These are phyloP conservation scores for Larix sibirica DNA, from an alignment of 83 land plant genomes.

Conservation along the genomic window DNA sequence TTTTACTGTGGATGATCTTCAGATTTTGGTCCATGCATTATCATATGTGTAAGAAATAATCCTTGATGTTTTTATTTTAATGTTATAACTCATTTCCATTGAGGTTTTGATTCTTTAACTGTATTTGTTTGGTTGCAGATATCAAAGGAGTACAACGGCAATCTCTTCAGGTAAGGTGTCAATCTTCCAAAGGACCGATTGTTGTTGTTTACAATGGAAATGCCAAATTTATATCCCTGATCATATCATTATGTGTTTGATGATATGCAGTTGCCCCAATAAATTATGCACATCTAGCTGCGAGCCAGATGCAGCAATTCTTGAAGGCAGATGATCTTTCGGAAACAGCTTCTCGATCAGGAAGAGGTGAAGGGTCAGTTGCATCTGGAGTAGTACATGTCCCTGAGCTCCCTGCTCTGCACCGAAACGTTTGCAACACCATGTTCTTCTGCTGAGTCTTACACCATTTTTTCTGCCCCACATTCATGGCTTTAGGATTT, in stretches of 20 bases:
- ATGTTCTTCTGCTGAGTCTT: slow-evolving; percentile 69
- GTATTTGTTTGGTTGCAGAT: slow-evolving; percentile 27
- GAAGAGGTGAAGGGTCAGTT: slow-evolving; percentile 44
- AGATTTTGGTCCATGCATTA: slow-evolving; percentile 48
- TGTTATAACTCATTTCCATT: not conserved
- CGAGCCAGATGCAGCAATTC: slow-evolving; percentile 48
- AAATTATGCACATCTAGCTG: slow-evolving; percentile 74
- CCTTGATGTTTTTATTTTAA: not conserved
- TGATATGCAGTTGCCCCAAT: slow-evolving; percentile 62
- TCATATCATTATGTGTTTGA: not conserved
- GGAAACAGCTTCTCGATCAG: slow-evolving; percentile 29
- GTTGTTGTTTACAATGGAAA: not conserved
- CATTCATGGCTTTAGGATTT: too few species aligned
- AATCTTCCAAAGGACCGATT: not conserved
- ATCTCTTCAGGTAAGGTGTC: slow-evolving; percentile 59
- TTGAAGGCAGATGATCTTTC: slow-evolving; percentile 60
- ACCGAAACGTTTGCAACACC: slow-evolving; percentile 47
- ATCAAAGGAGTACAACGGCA: slow-evolving; percentile 77
- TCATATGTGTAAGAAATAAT: slow-evolving; percentile 62
- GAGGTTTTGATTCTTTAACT: not conserved
- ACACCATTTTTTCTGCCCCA: not conserved
- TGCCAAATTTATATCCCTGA: not conserved
- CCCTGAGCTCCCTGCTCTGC: slow-evolving; percentile 51
- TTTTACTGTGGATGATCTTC: slow-evolving; percentile 54
- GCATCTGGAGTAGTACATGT: slow-evolving; percentile 39